A percentile compares a stretch with the other conserved stretches of the same genome.
Conservation (phyloP, 345 rosid genomes). For the Mallotus nudiflorus region DNA sequence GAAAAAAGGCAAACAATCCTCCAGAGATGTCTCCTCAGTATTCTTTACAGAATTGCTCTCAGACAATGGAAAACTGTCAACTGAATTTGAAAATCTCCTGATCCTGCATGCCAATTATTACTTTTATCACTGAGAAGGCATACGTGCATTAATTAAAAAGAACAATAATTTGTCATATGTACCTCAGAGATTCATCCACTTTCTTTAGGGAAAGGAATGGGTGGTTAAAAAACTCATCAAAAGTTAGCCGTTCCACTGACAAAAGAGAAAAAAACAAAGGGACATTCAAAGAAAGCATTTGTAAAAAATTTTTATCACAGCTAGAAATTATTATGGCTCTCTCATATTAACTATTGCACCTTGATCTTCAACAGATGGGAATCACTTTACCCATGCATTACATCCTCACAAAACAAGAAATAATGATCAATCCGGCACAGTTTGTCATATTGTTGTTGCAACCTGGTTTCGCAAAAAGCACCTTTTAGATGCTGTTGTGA, state of each 20-base stretch:
- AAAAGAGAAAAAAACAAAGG: not conserved
- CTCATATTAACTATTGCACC: not conserved
- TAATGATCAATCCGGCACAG: not conserved
- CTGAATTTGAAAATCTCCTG: conserved; percentile 40
- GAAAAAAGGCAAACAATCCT: conserved; percentile 82
- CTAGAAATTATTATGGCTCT: not conserved
- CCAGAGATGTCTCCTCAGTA: conserved; percentile 63
- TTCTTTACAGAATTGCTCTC: conserved; percentile 53
- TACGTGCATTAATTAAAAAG: conserved; percentile 10
- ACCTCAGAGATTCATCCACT: conserved; percentile 61
- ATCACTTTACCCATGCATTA: conserved; percentile 9
- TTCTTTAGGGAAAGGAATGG: conserved; percentile 62
- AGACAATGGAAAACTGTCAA: conserved; percentile 48
- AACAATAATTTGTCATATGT: conserved; percentile 18
- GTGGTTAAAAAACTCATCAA: conserved; percentile 94
- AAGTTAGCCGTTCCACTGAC: conserved; percentile 91
- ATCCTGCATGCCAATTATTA: conserved; percentile 44
- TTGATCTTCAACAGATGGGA: not conserved
- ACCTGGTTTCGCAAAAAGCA: no score
- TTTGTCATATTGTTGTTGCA: no score
- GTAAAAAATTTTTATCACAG: not conserved
- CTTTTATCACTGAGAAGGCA: conserved; percentile 23
- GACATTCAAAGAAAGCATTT: not conserved
- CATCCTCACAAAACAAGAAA: conserved; percentile 10
- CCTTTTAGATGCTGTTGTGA: no score